Evolutionary conservation across 169 alveolate species (phyloP).

Genomic region (Hammondia hammondi): DNA sequence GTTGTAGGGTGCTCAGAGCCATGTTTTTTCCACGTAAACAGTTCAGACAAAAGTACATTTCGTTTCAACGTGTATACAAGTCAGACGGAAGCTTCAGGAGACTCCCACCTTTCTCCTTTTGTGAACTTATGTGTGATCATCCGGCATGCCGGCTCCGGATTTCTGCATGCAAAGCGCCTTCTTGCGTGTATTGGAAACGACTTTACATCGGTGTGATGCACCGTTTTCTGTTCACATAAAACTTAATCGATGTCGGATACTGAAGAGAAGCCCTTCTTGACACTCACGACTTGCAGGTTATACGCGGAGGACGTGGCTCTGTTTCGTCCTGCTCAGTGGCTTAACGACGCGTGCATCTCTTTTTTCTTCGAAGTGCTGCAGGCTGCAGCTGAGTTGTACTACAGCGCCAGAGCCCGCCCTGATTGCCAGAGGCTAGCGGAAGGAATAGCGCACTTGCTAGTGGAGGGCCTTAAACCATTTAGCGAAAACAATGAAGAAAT

Average conservation of each 20-base stretch:
- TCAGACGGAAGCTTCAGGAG: no score
- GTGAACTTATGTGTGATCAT: no score
- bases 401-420: not conserved
- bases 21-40: no score
- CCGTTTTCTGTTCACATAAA: not conserved
- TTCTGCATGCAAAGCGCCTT: no score
- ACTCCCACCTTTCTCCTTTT: no score
- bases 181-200: not conserved
- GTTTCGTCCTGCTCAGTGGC: not conserved
- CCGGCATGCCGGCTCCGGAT: no score
- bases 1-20: no score
- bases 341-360: conserved; percentile 1
- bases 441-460: not conserved
- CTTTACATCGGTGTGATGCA: no score
- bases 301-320: not conserved
- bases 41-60: no score
- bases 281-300: not conserved
- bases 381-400: not conserved
- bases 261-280: not conserved
- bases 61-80: no score
- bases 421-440: not conserved
- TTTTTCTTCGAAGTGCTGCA: not conserved
- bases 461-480: not conserved
- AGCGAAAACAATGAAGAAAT: not conserved
- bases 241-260: not conserved